Evolutionary conservation across 805 yeast species (phyloP).

Genomic region (Ascoidea rubescens): DNA sequence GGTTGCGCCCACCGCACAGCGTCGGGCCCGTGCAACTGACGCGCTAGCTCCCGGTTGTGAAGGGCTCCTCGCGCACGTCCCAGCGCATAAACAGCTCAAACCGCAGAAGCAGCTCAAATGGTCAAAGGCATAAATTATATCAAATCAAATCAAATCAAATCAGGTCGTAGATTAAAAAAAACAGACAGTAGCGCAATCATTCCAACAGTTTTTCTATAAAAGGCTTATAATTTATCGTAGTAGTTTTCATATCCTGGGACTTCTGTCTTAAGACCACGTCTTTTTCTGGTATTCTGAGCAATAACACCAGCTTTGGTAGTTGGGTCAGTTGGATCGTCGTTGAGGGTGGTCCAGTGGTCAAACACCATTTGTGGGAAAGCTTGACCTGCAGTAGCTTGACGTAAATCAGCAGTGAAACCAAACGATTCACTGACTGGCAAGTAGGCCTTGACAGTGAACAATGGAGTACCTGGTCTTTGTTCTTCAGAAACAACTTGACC

Average conservation of each 20-base stretch:
- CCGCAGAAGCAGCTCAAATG: too few relatives aligned
- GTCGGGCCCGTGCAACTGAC: too few relatives aligned
- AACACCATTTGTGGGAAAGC: conserved; percentile 99
- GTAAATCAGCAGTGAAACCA: conserved; percentile 99
- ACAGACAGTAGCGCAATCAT: too few relatives aligned
- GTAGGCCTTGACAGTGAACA: conserved; percentile 99
- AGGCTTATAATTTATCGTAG: conserved; percentile 73
- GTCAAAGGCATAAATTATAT: too few relatives aligned
- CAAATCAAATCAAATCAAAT: too few relatives aligned
- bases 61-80: too few relatives aligned
- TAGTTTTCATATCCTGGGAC: conserved; percentile 99
- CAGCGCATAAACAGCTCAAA: too few relatives aligned
- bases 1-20: too few relatives aligned
- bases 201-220: too few relatives aligned
- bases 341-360: conserved; percentile 93
- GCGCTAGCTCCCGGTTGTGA: too few relatives aligned
- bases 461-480: conserved; percentile 99
- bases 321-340: conserved; percentile 89
- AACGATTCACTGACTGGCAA: conserved; percentile 99
- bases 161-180: too few relatives aligned
- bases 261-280: conserved; percentile 92
- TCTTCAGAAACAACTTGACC: conserved; percentile 99
- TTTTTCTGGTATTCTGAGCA: conserved; percentile 66
- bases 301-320: conserved; percentile 55
- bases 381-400: conserved; percentile 99